Percentiles rank a stretch among this genome's conserved stretches.
Conservation (phyloP, 805 yeast genomes). For the Yamadazyma takamatsuzukensis region DNA sequence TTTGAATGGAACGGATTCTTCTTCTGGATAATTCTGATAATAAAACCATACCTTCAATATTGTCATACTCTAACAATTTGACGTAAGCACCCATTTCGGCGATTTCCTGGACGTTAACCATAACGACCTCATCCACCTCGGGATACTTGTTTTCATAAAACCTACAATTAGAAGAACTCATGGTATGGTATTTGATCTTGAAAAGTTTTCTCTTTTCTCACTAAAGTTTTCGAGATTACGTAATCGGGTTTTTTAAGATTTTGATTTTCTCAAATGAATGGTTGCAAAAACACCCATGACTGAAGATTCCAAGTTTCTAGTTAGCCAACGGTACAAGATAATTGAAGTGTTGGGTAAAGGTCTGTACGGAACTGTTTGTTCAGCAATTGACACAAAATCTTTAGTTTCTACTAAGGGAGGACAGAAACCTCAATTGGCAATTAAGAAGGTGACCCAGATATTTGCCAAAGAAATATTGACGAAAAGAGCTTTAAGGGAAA, state of each 20-base stretch:
- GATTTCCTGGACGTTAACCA: slow-evolving; percentile 97
- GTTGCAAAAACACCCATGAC: background rate
- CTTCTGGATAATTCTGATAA: slow-evolving; percentile 95
- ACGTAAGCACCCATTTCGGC: slow-evolving; percentile 99
- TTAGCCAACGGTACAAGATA: slow-evolving; percentile 59
- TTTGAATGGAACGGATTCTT: slow-evolving; percentile 97
- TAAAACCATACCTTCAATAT: slow-evolving; percentile 97
- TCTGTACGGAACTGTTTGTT: slow-evolving; percentile 81
- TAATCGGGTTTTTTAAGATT: too few relatives aligned
- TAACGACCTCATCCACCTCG: slow-evolving; percentile 97
- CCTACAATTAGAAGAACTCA: slow-evolving; percentile 91
- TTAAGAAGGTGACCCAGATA: slow-evolving; percentile 74
- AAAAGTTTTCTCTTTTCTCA: background rate
- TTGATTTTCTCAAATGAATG: slow-evolving; percentile 4
- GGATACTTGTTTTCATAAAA: slow-evolving; percentile 98
- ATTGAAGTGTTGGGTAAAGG: slow-evolving; percentile 70
- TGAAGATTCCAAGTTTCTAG: slow-evolving; percentile 43
- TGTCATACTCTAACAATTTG: slow-evolving; percentile 92
- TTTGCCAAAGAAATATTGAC: slow-evolving; percentile 63
- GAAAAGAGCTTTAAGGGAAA: slow-evolving; percentile 79
- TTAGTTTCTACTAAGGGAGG: slow-evolving; percentile 12
- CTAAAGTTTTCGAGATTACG: slow-evolving; percentile 1
- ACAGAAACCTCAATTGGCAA: slow-evolving; percentile 47
- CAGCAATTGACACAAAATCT: slow-evolving; percentile 53
- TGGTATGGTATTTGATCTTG: slow-evolving; percentile 16